phyloP scores from a whole-genome alignment of 306 rosid species.

The Acacia crassicarpa region DNA sequence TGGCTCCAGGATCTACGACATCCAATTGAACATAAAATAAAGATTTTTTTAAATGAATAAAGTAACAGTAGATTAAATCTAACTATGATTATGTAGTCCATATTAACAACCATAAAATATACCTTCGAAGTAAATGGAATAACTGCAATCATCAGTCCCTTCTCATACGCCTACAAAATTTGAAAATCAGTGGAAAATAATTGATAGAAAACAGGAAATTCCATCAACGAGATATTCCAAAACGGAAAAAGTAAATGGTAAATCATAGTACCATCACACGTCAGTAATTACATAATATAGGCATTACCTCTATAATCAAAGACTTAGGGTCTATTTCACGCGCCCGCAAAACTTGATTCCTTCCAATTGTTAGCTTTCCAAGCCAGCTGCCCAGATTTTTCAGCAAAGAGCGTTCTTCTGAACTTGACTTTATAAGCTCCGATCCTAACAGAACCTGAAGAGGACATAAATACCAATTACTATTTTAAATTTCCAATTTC shows the following conservation, averaged over 20 bases:
- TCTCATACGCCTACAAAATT: conserved; percentile 85
- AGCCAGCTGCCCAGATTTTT: conserved; percentile 99
- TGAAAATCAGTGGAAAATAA: not conserved
- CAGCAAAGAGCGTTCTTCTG: conserved; percentile 96
- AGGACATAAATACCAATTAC: conserved; percentile 14
- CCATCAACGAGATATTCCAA: not conserved
- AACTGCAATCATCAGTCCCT: conserved; percentile 99
- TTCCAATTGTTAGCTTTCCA: conserved; percentile 95
- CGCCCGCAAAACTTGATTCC: conserved; percentile 93
- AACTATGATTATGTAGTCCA: not conserved
- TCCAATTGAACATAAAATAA: conserved; percentile 20
- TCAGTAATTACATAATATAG: not conserved
- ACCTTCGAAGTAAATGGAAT: conserved; percentile 99
- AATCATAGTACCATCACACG: not conserved
- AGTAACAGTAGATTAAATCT: conserved; percentile 13
- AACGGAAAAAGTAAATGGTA: not conserved
- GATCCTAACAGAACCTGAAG: conserved; percentile 96
- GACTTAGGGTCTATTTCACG: conserved; percentile 98
- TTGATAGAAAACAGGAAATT: not conserved
- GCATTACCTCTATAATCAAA: conserved; percentile 85
- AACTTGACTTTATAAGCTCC: conserved; percentile 92
- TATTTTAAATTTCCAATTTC: not conserved
- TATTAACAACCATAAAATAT: conserved; percentile 29
- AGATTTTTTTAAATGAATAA: not conserved
- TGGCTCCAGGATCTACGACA: conserved; percentile 83